Conservation (phyloP, 768 basidiomycete genomes). For the Trametes cingulata region DNA sequence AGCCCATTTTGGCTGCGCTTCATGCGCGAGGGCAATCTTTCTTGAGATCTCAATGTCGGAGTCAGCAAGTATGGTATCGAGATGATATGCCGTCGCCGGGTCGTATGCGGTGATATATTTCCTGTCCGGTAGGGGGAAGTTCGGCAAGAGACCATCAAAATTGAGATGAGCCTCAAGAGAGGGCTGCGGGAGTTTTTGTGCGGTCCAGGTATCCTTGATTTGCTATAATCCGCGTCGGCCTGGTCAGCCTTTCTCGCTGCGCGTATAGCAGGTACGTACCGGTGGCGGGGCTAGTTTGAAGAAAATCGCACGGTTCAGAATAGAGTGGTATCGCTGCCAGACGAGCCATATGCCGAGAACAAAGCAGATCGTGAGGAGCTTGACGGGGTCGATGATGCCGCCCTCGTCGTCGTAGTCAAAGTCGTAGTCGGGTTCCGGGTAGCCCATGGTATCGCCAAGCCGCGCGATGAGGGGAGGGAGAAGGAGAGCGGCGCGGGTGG, state of each 20-base stretch:
- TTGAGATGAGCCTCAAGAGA: slow-evolving; percentile 65
- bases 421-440: slow-evolving; percentile 30
- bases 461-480: slow-evolving; percentile 4
- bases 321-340: slow-evolving; percentile 69
- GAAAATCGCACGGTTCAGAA: slow-evolving; percentile 69
- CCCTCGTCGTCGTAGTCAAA: slow-evolving; percentile 36
- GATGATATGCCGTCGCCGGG: slow-evolving; percentile 83
- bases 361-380: slow-evolving; percentile 68
- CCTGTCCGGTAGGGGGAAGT: slow-evolving; percentile 44
- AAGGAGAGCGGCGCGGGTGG: slow-evolving; percentile 5
- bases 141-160: slow-evolving; percentile 54
- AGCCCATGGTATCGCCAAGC: slow-evolving; percentile 18
- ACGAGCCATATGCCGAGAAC: slow-evolving; percentile 81
- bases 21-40: slow-evolving; percentile 68
- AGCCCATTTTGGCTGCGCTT: slow-evolving; percentile 75
- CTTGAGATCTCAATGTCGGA: slow-evolving; percentile 63
- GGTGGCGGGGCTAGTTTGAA: slow-evolving; percentile 61
- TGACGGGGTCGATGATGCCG: slow-evolving; percentile 54
- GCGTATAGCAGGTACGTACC: slow-evolving; percentile 42
- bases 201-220: slow-evolving; percentile 51
- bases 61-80: slow-evolving; percentile 78
- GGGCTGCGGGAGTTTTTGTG: slow-evolving; percentile 55
- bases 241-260: not conserved
- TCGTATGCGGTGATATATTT: slow-evolving; percentile 90
- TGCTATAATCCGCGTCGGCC: slow-evolving; percentile 20